Evolutionary conservation across 768 basidiomycete genomes (phyloP).

Genomic region (Suillus luteus): DNA sequence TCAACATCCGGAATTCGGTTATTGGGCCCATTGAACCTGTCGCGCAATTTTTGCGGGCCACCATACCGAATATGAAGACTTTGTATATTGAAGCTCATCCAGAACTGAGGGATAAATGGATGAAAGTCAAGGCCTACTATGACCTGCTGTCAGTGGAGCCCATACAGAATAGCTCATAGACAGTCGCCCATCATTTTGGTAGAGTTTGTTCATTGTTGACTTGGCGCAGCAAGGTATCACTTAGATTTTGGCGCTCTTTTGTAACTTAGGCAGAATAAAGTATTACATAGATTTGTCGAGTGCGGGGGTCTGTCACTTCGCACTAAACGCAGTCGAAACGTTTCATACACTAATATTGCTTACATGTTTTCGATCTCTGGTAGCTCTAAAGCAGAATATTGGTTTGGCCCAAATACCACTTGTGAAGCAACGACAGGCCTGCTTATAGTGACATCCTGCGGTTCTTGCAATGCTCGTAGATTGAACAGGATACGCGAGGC

Average conservation of each 20-base stretch:
- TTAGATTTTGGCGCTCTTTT: background rate
- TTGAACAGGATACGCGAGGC: background rate
- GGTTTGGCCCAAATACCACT: background rate
- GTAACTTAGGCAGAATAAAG: background rate
- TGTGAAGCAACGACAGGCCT: background rate
- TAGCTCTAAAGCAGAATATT: background rate
- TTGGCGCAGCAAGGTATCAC: background rate
- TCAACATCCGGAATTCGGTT: constrained; percentile 32
- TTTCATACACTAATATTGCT: background rate
- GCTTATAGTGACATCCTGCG: background rate
- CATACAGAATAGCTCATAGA: background rate
- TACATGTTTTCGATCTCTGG: background rate
- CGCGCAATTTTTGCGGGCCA: constrained; percentile 26
- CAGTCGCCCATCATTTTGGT: background rate
- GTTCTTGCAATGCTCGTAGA: background rate
- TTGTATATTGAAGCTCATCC: constrained; percentile 29
- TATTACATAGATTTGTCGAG: background rate
- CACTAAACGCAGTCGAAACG: background rate
- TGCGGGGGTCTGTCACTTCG: background rate
- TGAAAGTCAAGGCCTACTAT: constrained; percentile 14
- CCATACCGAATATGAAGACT: constrained; percentile 27
- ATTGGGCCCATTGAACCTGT: constrained; percentile 28
- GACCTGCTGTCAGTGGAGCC: background rate
- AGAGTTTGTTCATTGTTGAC: background rate
- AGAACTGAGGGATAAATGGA: constrained; percentile 33